Evolutionary conservation across 768 basidiomycete species (phyloP), one percentile per base, ranked within the genome.

Genomic region (Mycena rosella): DNA sequence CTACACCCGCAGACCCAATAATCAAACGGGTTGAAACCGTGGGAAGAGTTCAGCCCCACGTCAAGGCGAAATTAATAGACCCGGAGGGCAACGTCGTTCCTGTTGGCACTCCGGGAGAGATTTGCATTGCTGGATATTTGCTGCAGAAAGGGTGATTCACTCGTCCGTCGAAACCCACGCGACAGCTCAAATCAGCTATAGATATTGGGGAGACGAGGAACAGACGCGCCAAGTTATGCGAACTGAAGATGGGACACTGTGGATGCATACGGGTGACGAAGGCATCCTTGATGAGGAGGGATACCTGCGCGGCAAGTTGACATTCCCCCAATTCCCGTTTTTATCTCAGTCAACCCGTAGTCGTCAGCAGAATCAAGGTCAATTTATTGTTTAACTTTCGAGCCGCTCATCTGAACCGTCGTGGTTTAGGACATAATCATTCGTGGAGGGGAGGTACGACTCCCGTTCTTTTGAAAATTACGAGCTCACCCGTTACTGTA

Each of bases 201-300:
- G 93, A 52, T 95, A 95, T 73, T 95, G 94, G 94, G 74, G 84
- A 26, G 88, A 95, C 70, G 85, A 87, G 47, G 87, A 85, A 45
- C 93, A 93, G 72, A 94, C 93, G 0, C 76, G 75, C 20, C 72
- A 77, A 17, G 89, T 84, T 4, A 91, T 90, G 87, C 84, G 83
- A 61, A 78, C 75, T 7, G 83, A 86, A 57, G 75, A 82, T 17
- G 89, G 87, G 22, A 85, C 79, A 5, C 71, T 91, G 38, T 95
- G 94, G 94, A 94, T 95, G 89, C 86, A 91, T 76, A 94, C 91
- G 0, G 94, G 94, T 1, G 94, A 96, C 74, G 87, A 94, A 72
- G 93, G 87, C 0, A 89, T 92, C 36, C 85, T 96, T 80, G 94
- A 96, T 70, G 87, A 90, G 58, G 90, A 95, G 59, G 94, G 94